Conservation (phyloP, 495 filamentous ascomycete species). For the Jackrogersella multiformis region DNA sequence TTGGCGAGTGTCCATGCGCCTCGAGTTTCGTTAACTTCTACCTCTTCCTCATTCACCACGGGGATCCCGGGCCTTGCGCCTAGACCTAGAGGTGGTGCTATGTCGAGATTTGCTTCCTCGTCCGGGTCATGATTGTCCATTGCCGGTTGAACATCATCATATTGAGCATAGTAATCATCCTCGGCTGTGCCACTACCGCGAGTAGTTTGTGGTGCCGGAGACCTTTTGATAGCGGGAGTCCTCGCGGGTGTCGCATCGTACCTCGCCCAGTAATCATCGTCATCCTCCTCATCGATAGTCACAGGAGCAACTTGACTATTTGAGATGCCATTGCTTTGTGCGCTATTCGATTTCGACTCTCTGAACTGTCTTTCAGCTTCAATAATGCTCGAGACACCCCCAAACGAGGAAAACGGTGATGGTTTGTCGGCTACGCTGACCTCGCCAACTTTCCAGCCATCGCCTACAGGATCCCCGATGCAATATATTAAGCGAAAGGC, state of each 20-base stretch:
- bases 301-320: slow-evolving; percentile 35
- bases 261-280: slow-evolving; percentile 93
- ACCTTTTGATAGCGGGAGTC: slow-evolving; percentile 73
- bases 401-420: slow-evolving; percentile 53
- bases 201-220: slow-evolving; percentile 63
- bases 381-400: slow-evolving; percentile 49
- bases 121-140: slow-evolving; percentile 88
- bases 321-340: slow-evolving; percentile 24
- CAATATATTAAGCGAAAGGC: slow-evolving; percentile 63
- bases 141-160: slow-evolving; percentile 86
- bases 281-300: slow-evolving; percentile 76
- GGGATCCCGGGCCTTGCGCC: slow-evolving; percentile 28
- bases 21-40: slow-evolving; percentile 41
- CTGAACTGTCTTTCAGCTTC: slow-evolving; percentile 57
- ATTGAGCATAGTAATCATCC: slow-evolving; percentile 85
- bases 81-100: slow-evolving; percentile 51
- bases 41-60: slow-evolving; percentile 31
- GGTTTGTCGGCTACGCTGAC: slow-evolving; percentile 66
- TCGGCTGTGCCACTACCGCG: slow-evolving; percentile 60
- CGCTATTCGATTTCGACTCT: slow-evolving; percentile 38
- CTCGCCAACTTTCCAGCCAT: slow-evolving; percentile 87
- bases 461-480: slow-evolving; percentile 69
- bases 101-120: slow-evolving; percentile 57
- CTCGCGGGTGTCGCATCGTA: slow-evolving; percentile 87
- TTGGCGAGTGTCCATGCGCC: slow-evolving; percentile 52